A percentile compares a stretch with the other conserved stretches of the same genome.
Conservation (phyloP, 371 early-diverging fungal genomes). For the Rhizopus stolonifer region DNA sequence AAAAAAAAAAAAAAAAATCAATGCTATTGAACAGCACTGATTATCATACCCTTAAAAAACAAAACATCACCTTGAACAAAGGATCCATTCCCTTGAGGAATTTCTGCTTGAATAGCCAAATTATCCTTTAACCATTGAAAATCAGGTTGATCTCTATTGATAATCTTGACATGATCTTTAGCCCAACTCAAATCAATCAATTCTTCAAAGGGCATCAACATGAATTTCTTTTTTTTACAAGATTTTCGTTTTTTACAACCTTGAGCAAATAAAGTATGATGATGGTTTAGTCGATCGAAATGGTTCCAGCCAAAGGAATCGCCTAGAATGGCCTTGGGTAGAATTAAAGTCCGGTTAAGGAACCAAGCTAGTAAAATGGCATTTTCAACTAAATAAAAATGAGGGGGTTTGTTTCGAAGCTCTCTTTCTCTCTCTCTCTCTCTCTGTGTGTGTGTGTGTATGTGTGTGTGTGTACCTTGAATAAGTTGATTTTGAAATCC, state of each 20-base stretch:
- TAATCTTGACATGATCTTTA: slow-evolving; percentile 40
- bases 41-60: slow-evolving; percentile 36
- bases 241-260: slow-evolving; percentile 8
- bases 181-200: slow-evolving; percentile 49
- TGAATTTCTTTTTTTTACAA: slow-evolving; percentile 4
- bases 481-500: slow-evolving; percentile 62
- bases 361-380: slow-evolving; percentile 57
- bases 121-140: slow-evolving; percentile 38
- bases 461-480: slow-evolving; percentile 31
- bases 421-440: too few relatives aligned
- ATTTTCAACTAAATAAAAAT: slow-evolving; percentile 47
- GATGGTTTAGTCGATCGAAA: slow-evolving; percentile 34
- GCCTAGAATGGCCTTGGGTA: slow-evolving; percentile 53
- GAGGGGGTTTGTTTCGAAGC: neutral
- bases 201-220: slow-evolving; percentile 41
- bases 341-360: slow-evolving; percentile 47
- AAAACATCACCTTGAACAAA: slow-evolving; percentile 44
- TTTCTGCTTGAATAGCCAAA: slow-evolving; percentile 24
- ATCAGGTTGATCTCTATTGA: slow-evolving; percentile 32
- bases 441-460: neutral
- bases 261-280: slow-evolving; percentile 37
- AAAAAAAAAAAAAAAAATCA: neutral
- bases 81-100: slow-evolving; percentile 7
- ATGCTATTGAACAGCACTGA: neutral
- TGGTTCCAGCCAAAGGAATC: slow-evolving; percentile 51